These are phyloP conservation scores for Podospora anserina DNA, from an alignment of 495 filamentous ascomycete species.

Conservation along the genomic window DNA sequence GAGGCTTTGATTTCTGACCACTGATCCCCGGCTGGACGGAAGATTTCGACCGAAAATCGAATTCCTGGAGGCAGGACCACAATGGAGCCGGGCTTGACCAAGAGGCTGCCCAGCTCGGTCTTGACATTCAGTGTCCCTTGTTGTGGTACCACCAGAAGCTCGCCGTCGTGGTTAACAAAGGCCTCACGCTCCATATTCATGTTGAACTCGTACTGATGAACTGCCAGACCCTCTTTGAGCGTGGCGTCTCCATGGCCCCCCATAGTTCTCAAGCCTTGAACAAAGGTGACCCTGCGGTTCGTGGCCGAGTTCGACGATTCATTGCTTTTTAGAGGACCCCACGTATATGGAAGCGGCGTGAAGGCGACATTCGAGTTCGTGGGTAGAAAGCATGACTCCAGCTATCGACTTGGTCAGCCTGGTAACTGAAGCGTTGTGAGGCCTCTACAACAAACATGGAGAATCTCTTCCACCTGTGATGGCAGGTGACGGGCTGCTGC, in stretches of 20 bases:
- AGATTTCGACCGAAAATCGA: conserved; percentile 52
- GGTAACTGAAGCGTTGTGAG: neutral
- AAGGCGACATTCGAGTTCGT: conserved; percentile 50
- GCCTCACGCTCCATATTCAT: conserved; percentile 63
- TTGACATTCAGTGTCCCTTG: conserved; percentile 66
- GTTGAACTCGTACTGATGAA: conserved; percentile 65
- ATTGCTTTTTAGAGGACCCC: conserved; percentile 59
- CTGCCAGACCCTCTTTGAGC: conserved; percentile 63
- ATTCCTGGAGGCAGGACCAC: conserved; percentile 67
- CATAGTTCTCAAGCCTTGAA: conserved; percentile 62
- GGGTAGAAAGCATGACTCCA: conserved; percentile 42
- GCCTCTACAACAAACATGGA: conserved; percentile 1
- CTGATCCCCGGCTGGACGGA: neutral
- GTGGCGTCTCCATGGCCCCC: conserved; percentile 68
- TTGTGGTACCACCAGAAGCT: conserved; percentile 67
- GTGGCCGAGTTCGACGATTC: conserved; percentile 40
- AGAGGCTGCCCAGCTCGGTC: conserved; percentile 55
- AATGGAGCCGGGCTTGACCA: conserved; percentile 65
- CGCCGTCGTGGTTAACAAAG: conserved; percentile 70
- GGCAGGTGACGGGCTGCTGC: conserved; percentile 57
- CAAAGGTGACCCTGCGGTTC: conserved; percentile 56
- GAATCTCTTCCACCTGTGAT: neutral
- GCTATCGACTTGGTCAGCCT: conserved; percentile 9
- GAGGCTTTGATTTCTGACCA: neutral
- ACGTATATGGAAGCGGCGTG: conserved; percentile 68